A percentile compares a stretch with the other conserved stretches of the same genome.
Conservation (phyloP, 768 basidiomycete genomes). For the Guyanaporus albipodus region DNA sequence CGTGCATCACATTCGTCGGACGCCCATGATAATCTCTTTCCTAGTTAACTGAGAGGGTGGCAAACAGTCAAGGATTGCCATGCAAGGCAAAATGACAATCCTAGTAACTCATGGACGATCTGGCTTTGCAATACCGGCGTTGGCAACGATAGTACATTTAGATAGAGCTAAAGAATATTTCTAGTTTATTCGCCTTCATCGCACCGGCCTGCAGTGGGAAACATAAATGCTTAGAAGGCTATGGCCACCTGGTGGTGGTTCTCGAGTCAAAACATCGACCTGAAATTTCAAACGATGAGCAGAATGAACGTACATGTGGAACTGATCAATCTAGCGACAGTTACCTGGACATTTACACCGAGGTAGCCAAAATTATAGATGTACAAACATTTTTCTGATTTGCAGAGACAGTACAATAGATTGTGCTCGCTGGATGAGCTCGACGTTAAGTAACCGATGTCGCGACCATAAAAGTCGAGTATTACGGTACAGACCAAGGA, state of each 20-base stretch:
- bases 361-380: constrained; percentile 2
- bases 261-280: constrained; percentile 1
- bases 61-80: no score
- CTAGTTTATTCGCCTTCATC: constrained; percentile 5
- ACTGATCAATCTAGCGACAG: constrained; percentile 6
- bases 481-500: constrained; percentile 16
- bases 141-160: constrained; percentile 11
- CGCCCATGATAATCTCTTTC: no score
- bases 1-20: no score
- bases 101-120: constrained; percentile 9
- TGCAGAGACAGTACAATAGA: constrained; percentile 12
- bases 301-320: constrained; percentile 17
- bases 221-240: constrained; percentile 7
- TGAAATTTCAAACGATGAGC: not conserved
- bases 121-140: not conserved
- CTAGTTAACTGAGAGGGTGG: no score
- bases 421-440: constrained; percentile 14
- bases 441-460: constrained; percentile 14
- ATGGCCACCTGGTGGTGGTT: not conserved
- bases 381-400: constrained; percentile 16
- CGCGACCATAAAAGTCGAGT: constrained; percentile 1
- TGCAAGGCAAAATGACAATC: constrained; percentile 11
- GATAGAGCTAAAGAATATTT: constrained; percentile 5
- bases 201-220: no score
- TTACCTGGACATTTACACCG: not conserved